phyloP scores from a whole-genome alignment of 352 stramenopile genomes.

The Plasmopara muralis region DNA sequence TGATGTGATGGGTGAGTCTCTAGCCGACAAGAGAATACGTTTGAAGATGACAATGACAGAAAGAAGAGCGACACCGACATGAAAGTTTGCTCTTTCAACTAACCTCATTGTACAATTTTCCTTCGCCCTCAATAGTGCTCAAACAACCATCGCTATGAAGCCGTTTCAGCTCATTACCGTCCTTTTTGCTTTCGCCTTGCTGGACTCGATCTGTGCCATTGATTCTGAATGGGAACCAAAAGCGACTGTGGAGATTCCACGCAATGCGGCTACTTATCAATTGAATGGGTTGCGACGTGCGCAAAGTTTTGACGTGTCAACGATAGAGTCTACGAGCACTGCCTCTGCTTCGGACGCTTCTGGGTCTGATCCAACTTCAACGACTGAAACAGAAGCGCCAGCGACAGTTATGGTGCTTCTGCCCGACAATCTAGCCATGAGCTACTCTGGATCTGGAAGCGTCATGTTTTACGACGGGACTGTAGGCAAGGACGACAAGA shows the following conservation, averaged over 20 bases:
- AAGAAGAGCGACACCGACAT: background rate
- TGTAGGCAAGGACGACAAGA: slow-evolving; percentile 15
- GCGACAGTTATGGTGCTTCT: slow-evolving; percentile 56
- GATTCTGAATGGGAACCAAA: slow-evolving; percentile 22
- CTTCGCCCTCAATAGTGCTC: slow-evolving; percentile 3
- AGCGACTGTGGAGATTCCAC: slow-evolving; percentile 23
- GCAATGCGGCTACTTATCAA: slow-evolving; percentile 6
- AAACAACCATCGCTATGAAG: slow-evolving; percentile 22
- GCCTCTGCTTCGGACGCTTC: slow-evolving; percentile 7
- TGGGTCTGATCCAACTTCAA: slow-evolving; percentile 13
- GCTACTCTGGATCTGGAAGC: slow-evolving; percentile 38
- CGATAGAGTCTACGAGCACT: slow-evolving; percentile 1
- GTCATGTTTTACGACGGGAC: slow-evolving; percentile 35
- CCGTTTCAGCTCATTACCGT: slow-evolving; percentile 18
- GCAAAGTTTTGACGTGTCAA: background rate
- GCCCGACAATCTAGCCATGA: slow-evolving; percentile 39
- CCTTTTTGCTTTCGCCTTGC: slow-evolving; percentile 13
- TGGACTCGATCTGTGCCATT: slow-evolving; percentile 12
- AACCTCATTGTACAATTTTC: slow-evolving; percentile 31
- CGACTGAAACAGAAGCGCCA: slow-evolving; percentile 26
- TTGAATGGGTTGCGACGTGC: slow-evolving; percentile 11
- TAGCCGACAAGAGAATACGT: too few species aligned
- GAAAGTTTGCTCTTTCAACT: background rate
- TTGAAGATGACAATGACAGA: background rate
- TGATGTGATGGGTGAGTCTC: too few species aligned